phyloP scores from a whole-genome alignment of 2,329 filamentous ascomycete species.

The Exophiala mesophila region DNA sequence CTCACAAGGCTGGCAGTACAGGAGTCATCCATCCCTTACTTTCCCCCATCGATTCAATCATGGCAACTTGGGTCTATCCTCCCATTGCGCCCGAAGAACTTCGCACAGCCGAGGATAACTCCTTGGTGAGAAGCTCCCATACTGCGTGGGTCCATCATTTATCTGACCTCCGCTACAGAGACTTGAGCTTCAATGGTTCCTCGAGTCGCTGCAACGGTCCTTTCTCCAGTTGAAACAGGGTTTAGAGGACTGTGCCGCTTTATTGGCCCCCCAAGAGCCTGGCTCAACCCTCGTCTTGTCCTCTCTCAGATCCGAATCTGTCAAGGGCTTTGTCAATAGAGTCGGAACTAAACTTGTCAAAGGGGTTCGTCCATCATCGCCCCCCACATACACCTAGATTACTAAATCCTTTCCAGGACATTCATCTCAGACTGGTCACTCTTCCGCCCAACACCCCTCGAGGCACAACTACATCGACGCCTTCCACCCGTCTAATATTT shows the following conservation, averaged over 20 bases:
- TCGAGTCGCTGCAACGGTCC: conserved; percentile 57
- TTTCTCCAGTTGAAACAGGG: conserved; percentile 61
- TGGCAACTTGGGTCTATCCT: conserved; percentile 61
- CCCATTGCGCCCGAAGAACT: conserved; percentile 49
- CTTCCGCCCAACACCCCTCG: conserved; percentile 46
- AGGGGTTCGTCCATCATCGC: conserved; percentile 65
- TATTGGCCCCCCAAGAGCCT: conserved; percentile 77
- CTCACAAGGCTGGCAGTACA: too few species aligned
- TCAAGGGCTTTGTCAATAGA: conserved; percentile 89
- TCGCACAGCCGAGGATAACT: conserved; percentile 48
- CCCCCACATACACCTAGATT: too few species aligned
- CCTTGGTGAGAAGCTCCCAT: conserved; percentile 49
- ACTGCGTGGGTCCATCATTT: too few species aligned
- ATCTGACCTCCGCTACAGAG: conserved; percentile 15
- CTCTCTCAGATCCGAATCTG: conserved; percentile 76
- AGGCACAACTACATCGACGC: conserved; percentile 32
- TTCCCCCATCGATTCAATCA: too few species aligned
- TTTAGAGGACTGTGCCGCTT: conserved; percentile 80
- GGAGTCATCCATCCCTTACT: too few species aligned
- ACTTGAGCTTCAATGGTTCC: conserved; percentile 59
- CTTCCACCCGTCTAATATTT: conserved; percentile 50
- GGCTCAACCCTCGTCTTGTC: conserved; percentile 87
- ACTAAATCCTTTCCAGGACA: too few species aligned
- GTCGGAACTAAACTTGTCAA: conserved; percentile 89
- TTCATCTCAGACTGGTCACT: conserved; percentile 71